Evolutionary conservation across 768 basidiomycete genomes (phyloP).

Genomic region (Hemileccinum rubropunctum): DNA sequence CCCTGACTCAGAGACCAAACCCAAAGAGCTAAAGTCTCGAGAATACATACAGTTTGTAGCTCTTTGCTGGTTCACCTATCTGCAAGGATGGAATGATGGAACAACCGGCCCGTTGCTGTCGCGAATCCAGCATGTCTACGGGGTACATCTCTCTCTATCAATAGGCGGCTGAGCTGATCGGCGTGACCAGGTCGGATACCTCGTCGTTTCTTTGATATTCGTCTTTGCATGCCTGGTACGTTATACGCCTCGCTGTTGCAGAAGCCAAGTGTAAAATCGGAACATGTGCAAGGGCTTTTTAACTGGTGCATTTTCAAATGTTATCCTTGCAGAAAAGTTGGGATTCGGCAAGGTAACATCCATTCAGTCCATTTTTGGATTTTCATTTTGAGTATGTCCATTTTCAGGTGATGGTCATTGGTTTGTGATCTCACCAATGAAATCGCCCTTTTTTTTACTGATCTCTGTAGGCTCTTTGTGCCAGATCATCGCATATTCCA

Average conservation of each 20-base stretch:
- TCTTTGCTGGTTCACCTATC: slow-evolving; percentile 54
- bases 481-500: slow-evolving; percentile 52
- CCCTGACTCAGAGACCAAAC: no score
- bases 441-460: background rate
- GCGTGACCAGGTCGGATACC: slow-evolving; percentile 45
- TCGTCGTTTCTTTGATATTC: slow-evolving; percentile 57
- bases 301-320: slow-evolving; percentile 42
- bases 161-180: background rate
- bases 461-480: slow-evolving; percentile 41
- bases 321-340: slow-evolving; percentile 39
- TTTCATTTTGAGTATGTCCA: background rate
- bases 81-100: slow-evolving; percentile 79
- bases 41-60: slow-evolving; percentile 49
- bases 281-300: slow-evolving; percentile 38
- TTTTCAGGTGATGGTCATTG: slow-evolving; percentile 40
- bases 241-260: background rate
- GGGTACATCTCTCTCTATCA: slow-evolving; percentile 27
- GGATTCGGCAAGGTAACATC: slow-evolving; percentile 42
- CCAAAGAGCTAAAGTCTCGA: slow-evolving; percentile 7
- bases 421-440: slow-evolving; percentile 12
- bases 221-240: no score
- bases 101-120: slow-evolving; percentile 73
- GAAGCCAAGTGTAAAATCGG: slow-evolving; percentile 17
- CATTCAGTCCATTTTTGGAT: background rate
- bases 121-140: slow-evolving; percentile 58